phyloP scores from a whole-genome alignment of 345 rosid species.

The Euphorbia pulcherrima region DNA sequence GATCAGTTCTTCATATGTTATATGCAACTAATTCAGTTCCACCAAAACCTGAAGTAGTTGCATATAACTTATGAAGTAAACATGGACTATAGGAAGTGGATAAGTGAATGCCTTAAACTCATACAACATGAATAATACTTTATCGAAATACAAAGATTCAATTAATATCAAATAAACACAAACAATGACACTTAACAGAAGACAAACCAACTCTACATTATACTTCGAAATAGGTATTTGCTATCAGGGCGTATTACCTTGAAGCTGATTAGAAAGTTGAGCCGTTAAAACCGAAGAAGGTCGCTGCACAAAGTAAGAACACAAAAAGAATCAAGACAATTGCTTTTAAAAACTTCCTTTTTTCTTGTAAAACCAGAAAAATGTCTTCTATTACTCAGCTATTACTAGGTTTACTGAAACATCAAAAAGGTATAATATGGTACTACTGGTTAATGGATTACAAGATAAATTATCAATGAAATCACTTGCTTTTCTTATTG shows the following conservation, averaged over 20 bases:
- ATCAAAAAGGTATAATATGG: too few species aligned
- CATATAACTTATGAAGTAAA: too few species aligned
- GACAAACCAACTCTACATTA: neutral
- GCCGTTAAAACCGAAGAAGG: constrained; percentile 75
- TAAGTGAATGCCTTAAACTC: neutral
- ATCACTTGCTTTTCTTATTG: neutral
- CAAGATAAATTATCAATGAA: too few species aligned
- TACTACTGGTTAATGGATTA: too few species aligned
- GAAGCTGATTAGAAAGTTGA: constrained; percentile 56
- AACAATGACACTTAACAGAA: neutral
- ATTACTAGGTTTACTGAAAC: too few species aligned
- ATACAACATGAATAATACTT: neutral
- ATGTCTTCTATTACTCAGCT: too few species aligned
- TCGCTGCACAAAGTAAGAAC: constrained; percentile 35
- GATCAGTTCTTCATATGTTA: too few species aligned
- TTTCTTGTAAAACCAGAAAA: neutral
- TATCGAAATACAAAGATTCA: neutral
- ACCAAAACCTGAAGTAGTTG: too few species aligned
- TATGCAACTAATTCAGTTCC: too few species aligned
- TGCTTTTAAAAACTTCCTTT: neutral
- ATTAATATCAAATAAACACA: too few species aligned
- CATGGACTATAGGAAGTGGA: neutral
- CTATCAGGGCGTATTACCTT: neutral
- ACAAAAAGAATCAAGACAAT: neutral
- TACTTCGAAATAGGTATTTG: neutral